Evolutionary conservation across 176 grass and related monocot genomes (phyloP), one percentile per base, ranked within the genome.

Genomic region (Carex cristatella): DNA sequence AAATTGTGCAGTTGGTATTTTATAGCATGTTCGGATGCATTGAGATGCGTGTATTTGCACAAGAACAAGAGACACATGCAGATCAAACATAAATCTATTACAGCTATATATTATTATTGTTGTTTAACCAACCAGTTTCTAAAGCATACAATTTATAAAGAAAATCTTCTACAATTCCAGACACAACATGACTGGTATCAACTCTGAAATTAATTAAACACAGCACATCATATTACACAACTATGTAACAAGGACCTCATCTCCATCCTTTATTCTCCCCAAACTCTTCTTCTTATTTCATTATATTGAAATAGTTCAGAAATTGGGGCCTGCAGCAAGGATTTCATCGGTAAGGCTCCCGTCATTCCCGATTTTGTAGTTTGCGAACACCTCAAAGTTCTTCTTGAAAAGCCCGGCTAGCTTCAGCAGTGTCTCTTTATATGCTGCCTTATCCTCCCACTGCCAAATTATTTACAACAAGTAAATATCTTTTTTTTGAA

Each of bases 321-420:
- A 89, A 86, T 87, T 95, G 80, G 96, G 96, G 51, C 96, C 96
- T 19, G 96, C 96, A 4, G 91, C 91, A 72, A 99, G 91, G 88
- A 99, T 99, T 86, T 99, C 90, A 42, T 99, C 91, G 2, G 96
- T 95, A 9, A 99, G 90, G 81, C 61, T 89, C 67, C 88, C 63
- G 72, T 91, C 90, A 2, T 90, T 83, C 9, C 93, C 96, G 15
- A 99, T 95, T 88, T 89, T 95, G 72, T 95, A 90, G 87, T 14
- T 95, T 32, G 93, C 85, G 38, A 99, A 99, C 87, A 99, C 96
- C 91, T 93, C 96, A 69, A 99, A 99, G 88, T 99, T 99, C 12
- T 95, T 95, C 87, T 89, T 93, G 87, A 99, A 99, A 68, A 99
- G 87, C 4, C 96, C 91, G 11, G 88, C 96, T 55, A 99, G 89